Evolutionary conservation across 371 early-diverging fungal genomes (phyloP).

Genomic region (Parasitella parasitica): DNA sequence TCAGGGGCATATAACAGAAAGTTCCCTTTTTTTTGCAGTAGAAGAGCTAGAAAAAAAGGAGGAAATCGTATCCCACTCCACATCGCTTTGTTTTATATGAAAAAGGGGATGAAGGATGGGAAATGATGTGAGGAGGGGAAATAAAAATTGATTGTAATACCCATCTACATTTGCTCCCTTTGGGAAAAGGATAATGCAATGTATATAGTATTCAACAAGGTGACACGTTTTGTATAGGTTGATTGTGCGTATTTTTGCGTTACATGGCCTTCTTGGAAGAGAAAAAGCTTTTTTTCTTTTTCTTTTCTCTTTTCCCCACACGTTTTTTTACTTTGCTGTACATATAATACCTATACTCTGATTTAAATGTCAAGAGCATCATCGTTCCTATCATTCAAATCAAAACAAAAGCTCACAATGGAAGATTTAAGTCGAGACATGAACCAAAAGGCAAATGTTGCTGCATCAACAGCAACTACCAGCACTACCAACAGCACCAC

Average conservation of each 20-base stretch:
- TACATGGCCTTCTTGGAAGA: not conserved
- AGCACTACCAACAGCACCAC: too few relatives aligned
- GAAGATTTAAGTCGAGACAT: conserved; percentile 14
- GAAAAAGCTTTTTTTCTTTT: not conserved
- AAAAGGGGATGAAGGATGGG: not conserved
- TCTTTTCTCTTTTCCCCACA: not conserved
- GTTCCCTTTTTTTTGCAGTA: too few relatives aligned
- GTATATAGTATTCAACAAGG: not conserved
- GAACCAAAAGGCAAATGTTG: not conserved
- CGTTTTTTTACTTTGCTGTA: conserved; percentile 3
- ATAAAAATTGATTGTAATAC: not conserved
- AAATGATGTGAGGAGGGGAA: not conserved
- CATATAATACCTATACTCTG: not conserved
- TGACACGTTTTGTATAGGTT: conserved; percentile 3
- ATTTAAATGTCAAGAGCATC: not conserved
- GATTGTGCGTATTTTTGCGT: conserved; percentile 1
- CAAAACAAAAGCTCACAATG: not conserved
- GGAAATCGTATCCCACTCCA: too few relatives aligned
- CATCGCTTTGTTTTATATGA: too few relatives aligned
- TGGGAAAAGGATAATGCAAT: conserved; percentile 9
- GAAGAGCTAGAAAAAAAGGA: not conserved
- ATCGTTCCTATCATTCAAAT: conserved; percentile 8
- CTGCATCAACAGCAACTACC: not conserved
- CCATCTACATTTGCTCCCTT: not conserved
- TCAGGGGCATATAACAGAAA: too few relatives aligned